Conservation (phyloP, 2,329 filamentous ascomycete species). For the Aspergillus sp. region DNA sequence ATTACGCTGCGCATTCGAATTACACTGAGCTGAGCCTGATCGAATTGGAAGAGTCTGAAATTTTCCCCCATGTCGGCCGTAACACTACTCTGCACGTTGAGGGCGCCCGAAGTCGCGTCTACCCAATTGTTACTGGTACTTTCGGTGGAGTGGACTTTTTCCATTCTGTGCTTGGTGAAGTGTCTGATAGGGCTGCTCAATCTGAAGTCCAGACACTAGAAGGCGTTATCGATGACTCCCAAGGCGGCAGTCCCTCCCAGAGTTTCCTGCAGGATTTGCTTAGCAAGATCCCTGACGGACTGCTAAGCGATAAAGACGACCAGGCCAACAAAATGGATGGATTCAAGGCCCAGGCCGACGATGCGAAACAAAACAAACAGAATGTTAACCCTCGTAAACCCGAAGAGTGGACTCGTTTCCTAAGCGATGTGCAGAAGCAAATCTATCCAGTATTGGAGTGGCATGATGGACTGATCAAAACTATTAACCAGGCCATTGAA, state of each 20-base stretch:
- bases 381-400: conserved; percentile 68
- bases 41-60: conserved; percentile 68
- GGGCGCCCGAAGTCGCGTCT: conserved; percentile 60
- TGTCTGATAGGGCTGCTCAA: conserved; percentile 83
- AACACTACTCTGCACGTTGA: conserved; percentile 61
- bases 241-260: conserved; percentile 56
- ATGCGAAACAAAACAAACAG: conserved; percentile 67
- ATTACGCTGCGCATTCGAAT: conserved; percentile 90
- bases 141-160: conserved; percentile 94
- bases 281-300: conserved; percentile 69
- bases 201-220: conserved; percentile 85
- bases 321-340: conserved; percentile 69
- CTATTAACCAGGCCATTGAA: conserved; percentile 68
- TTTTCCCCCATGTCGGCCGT: conserved; percentile 82
- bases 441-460: conserved; percentile 86
- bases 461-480: conserved; percentile 80
- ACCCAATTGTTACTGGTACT: conserved; percentile 79
- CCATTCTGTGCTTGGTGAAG: conserved; percentile 70
- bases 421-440: conserved; percentile 64
- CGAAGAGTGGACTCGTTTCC: conserved; percentile 73
- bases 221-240: conserved; percentile 60
- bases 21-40: conserved; percentile 82
- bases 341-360: conserved; percentile 65
- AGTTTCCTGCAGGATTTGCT: conserved; percentile 72
- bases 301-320: conserved; percentile 59